Percentiles rank a stretch among this genome's conserved stretches.
These are phyloP conservation scores for Reticulascus tulasneorum DNA, from an alignment of 2,329 filamentous ascomycete genomes.

Conservation along the genomic window DNA sequence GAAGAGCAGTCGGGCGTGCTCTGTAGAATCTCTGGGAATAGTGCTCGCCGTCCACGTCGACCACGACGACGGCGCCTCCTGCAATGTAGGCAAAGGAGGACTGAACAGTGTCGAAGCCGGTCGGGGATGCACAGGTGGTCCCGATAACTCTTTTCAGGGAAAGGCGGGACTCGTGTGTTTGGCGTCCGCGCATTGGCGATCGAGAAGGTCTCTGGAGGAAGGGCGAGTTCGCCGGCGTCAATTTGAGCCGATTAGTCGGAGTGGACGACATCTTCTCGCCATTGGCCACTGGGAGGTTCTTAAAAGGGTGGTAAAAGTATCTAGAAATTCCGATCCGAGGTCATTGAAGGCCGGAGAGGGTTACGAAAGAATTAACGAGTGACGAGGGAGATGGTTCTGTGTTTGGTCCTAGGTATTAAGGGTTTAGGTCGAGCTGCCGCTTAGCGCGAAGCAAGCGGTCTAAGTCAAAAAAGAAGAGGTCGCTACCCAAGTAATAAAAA, in stretches of 20 bases:
- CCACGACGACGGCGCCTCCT: slow-evolving; percentile 88
- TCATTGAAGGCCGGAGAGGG: neutral
- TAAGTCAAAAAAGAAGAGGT: slow-evolving; percentile 3
- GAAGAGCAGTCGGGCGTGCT: slow-evolving; percentile 73
- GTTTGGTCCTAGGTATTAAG: neutral
- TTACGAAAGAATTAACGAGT: neutral
- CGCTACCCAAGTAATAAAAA: too few species aligned
- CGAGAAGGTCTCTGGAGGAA: slow-evolving; percentile 58
- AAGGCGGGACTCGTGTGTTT: slow-evolving; percentile 53
- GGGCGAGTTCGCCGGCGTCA: slow-evolving; percentile 76
- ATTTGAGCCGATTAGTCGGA: slow-evolving; percentile 58
- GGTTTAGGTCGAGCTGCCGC: neutral
- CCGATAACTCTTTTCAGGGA: slow-evolving; percentile 83
- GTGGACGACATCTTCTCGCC: slow-evolving; percentile 56
- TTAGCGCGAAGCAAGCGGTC: slow-evolving; percentile 2
- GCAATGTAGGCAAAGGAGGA: slow-evolving; percentile 86
- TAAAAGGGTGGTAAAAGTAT: slow-evolving; percentile 4
- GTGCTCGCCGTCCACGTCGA: slow-evolving; percentile 66
- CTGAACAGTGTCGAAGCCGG: slow-evolving; percentile 78
- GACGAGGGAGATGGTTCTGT: neutral
- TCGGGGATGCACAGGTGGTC: slow-evolving; percentile 79
- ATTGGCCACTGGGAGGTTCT: slow-evolving; percentile 35
- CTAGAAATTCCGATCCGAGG: slow-evolving; percentile 5
- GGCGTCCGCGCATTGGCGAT: slow-evolving; percentile 54
- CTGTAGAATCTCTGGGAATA: slow-evolving; percentile 84